Conservation (phyloP, 2,329 filamentous ascomycete species). For the Penicillium sp. region DNA sequence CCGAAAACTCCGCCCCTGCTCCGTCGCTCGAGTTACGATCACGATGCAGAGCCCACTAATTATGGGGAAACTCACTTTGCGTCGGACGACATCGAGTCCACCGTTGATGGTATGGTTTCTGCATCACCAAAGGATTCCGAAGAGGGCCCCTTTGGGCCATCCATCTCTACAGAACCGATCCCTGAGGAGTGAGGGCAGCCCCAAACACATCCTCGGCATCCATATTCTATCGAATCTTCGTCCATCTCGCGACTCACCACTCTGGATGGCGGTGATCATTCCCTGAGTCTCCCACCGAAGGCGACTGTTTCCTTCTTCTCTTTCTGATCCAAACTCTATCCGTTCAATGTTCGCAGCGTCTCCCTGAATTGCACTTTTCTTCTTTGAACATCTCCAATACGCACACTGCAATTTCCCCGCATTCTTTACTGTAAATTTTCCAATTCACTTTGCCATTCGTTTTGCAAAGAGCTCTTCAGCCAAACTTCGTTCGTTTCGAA, state of each 20-base stretch:
- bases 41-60: conserved; percentile 50
- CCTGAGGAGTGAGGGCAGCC: conserved; percentile 6
- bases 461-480: conserved; percentile 5
- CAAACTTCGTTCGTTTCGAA: conserved; percentile 12
- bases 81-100: conserved; percentile 45
- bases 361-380: not conserved
- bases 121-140: conserved; percentile 28
- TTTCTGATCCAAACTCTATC: too few species aligned
- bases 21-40: conserved; percentile 52
- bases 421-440: not conserved
- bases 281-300: too few species aligned
- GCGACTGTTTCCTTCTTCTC: too few species aligned
- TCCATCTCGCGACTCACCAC: too few species aligned
- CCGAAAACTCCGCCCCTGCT: conserved; percentile 52
- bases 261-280: too few species aligned
- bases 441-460: conserved; percentile 6
- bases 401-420: not conserved
- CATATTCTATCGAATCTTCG: too few species aligned
- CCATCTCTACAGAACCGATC: conserved; percentile 16
- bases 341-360: too few species aligned
- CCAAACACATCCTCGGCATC: too few species aligned
- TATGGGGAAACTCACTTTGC: conserved; percentile 45
- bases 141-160: conserved; percentile 30
- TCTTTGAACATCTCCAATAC: not conserved
- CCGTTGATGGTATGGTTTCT: conserved; percentile 37